Percentiles rank a stretch among this genome's conserved stretches.
Evolutionary conservation across 345 rosid species (phyloP).

Genomic region (Trapa incisa): DNA sequence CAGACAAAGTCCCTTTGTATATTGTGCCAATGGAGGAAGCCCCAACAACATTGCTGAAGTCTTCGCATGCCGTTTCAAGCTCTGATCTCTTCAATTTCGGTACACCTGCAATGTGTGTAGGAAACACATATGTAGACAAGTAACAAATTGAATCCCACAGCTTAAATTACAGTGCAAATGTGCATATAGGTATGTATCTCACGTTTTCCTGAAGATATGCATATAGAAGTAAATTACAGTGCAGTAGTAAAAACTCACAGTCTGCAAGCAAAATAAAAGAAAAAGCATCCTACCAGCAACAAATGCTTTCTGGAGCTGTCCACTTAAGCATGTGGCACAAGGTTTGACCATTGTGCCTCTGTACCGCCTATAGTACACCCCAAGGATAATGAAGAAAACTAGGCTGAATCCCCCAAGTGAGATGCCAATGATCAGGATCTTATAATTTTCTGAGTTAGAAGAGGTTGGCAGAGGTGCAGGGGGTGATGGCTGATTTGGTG

Average conservation of each 20-base stretch:
- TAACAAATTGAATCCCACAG: not conserved
- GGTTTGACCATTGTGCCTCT: constrained; percentile 67
- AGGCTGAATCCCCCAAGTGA: constrained; percentile 24
- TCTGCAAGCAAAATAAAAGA: not conserved
- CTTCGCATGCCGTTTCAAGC: constrained; percentile 88
- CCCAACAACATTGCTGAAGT: constrained; percentile 83
- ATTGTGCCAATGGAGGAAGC: constrained; percentile 54
- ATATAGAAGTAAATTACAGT: no score
- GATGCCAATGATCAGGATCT: constrained; percentile 22
- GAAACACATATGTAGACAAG: constrained; percentile 3
- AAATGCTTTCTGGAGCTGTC: constrained; percentile 85
- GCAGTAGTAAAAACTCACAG: not conserved
- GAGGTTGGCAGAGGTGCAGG: not conserved
- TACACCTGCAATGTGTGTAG: constrained; percentile 47
- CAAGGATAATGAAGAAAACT: constrained; percentile 20
- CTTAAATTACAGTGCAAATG: not conserved
- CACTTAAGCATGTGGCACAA: constrained; percentile 92
- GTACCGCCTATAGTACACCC: constrained; percentile 25
- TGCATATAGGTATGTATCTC: not conserved
- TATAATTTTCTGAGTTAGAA: not conserved
- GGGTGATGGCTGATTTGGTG: no score
- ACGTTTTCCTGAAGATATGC: not conserved
- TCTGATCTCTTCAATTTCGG: constrained; percentile 77
- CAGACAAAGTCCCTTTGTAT: constrained; percentile 85
- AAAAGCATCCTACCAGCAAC: constrained; percentile 39